phyloP scores from a whole-genome alignment of 2,329 filamentous ascomycete species.

The Lasiodiplodia citricola region DNA sequence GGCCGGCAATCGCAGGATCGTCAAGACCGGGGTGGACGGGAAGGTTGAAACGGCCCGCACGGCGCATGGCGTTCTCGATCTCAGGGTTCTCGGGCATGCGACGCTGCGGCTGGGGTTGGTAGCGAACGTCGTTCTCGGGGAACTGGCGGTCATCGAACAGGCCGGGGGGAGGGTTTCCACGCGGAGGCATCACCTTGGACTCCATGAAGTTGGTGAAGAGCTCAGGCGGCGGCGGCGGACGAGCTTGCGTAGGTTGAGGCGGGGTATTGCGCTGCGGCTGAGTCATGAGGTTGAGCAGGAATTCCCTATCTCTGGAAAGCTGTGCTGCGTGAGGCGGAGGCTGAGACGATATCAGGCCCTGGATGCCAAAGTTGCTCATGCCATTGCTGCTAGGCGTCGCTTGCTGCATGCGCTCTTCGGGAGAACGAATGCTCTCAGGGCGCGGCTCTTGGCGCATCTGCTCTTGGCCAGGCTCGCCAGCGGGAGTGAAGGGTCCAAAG shows the following conservation, averaged over 20 bases:
- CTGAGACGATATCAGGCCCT: conserved; percentile 4
- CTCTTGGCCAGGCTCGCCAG: conserved; percentile 36
- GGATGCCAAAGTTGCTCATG: conserved; percentile 21
- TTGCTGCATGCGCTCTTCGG: conserved; percentile 18
- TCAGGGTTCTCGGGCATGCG: conserved; percentile 40
- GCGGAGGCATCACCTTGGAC: conserved; percentile 32
- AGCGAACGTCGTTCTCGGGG: conserved; percentile 25
- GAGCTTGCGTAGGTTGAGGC: conserved; percentile 35
- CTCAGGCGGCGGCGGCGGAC: conserved; percentile 32
- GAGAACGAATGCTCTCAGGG: conserved; percentile 15
- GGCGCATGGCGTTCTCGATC: conserved; percentile 40
- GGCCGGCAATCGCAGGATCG: conserved; percentile 37
- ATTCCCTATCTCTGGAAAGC: conserved; percentile 74
- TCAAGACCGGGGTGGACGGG: conserved; percentile 34
- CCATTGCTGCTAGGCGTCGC: conserved; percentile 16
- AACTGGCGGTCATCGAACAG: conserved; percentile 42
- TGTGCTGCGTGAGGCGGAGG: conserved; percentile 12
- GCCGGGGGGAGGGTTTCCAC: conserved; percentile 47
- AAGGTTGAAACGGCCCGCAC: conserved; percentile 29
- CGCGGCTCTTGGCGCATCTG: conserved; percentile 33
- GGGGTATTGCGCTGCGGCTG: conserved; percentile 42
- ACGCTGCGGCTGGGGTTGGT: conserved; percentile 29
- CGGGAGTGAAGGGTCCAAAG: conserved; percentile 44
- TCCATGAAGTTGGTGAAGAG: conserved; percentile 38
- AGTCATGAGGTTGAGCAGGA: conserved; percentile 81